Base-by-base conservation (phyloP, 257 asterid species). In the Fraxinus americana region DNA sequence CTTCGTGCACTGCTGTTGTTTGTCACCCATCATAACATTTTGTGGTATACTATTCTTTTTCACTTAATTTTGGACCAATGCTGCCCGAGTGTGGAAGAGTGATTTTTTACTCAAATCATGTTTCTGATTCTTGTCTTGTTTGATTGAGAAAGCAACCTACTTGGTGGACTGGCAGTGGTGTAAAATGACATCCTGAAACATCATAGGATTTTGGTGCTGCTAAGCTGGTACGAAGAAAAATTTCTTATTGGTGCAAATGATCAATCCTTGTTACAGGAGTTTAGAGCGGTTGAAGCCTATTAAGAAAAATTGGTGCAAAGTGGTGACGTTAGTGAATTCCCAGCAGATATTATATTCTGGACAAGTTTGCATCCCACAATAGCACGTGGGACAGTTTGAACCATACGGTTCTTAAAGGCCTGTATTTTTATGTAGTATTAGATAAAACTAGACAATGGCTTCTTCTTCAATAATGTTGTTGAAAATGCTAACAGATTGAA, bases 1-100 rank as follows among this genome's bases (percentile, higher is more conserved):
- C 80, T 65, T 90, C 97, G 0, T 94, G 99, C 82, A 83, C 87
- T 45, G 91, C 90, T 9, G 97, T 94, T 77, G 83, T 89, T 75
- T 94, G 99, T 80, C 94, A 91, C 82, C 88, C 71, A 5, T 85
- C 91, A 32, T 90, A 88, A 83, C 70, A 70, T 82, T 67, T 43
- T 67, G 3, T 77, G 72, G 69, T 25, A 39, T 19, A 36, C 48
- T 35, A 2, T 54, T 71, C 67, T 13, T 41, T 70, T 45, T 45
- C 21, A 10, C 25, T 43, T 71, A 72, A 35, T 72, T 43, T 72
- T 63, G 30, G 75, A n/a, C 23, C 52, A 72, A 45, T 13, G 21
- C 34, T 2, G 70, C 73, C 7, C 1, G 13, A 23, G 68, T 70
- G 27, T n/a, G 2, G 30, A 43, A 48, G 34, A 7, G 41, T 12